These are phyloP conservation scores for Cryphonectria naterciae DNA, from an alignment of 2,329 filamentous ascomycete genomes.

Conservation along the genomic window DNA sequence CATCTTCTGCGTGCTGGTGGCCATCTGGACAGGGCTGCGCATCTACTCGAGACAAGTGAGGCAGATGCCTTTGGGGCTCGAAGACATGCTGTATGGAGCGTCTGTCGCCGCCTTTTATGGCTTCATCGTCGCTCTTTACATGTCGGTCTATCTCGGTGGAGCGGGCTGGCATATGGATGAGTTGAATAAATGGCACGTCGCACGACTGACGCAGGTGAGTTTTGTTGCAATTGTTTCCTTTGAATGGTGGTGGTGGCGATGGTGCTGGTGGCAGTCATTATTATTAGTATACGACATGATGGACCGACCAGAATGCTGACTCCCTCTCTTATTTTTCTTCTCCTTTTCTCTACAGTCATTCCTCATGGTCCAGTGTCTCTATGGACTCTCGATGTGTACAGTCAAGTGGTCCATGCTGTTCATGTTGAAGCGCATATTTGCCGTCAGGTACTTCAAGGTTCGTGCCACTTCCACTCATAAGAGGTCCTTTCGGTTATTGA, in stretches of 20 bases:
- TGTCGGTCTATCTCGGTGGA: constrained; percentile 17
- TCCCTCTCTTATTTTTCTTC: background rate
- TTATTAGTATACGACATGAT: background rate
- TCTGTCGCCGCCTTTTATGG: constrained; percentile 19
- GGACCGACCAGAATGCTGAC: background rate
- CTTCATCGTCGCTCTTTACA: constrained; percentile 19
- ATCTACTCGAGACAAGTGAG: constrained; percentile 21
- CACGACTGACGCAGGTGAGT: constrained; percentile 24
- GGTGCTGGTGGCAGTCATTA: background rate
- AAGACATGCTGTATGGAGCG: constrained; percentile 18
- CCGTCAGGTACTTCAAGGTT: constrained; percentile 22
- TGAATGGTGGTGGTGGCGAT: background rate
- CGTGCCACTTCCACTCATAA: background rate
- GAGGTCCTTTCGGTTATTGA: too few species aligned
- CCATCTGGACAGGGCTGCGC: constrained; percentile 22
- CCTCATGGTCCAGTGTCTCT: constrained; percentile 19
- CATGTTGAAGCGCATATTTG: constrained; percentile 26
- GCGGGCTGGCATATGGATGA: constrained; percentile 22
- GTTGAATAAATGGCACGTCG: constrained; percentile 17
- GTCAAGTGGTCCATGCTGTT: constrained; percentile 27
- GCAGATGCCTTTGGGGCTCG: constrained; percentile 10
- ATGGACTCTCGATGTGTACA: constrained; percentile 23
- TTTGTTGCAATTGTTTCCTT: background rate
- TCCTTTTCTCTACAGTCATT: constrained; percentile 6
- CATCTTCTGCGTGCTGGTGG: constrained; percentile 15